Evolutionary conservation across 2,329 filamentous ascomycete species (phyloP), one percentile per base, ranked within the genome.

Genomic region (Aureobasidium mangrovei): DNA sequence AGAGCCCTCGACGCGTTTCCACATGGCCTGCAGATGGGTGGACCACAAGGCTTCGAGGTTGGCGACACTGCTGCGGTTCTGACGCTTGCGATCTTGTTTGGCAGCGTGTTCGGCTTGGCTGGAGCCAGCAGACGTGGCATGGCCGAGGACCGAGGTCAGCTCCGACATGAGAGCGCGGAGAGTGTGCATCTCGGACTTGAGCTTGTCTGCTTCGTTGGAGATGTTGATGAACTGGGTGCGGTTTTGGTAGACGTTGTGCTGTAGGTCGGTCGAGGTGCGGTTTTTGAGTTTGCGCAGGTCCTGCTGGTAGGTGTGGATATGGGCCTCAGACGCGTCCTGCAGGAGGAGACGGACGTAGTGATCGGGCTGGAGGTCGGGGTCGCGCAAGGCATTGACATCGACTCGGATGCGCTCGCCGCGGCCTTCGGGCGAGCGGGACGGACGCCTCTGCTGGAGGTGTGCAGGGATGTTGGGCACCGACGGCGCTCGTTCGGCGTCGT

Each of bases 161-260:
- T 98, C 93, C 2, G 89, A 84, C 85, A 98, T 96, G 51, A 97
- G 78, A 60, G 88, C 88, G 42, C 88, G 83, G 32, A 98, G 79
- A 5, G 88, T 88, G 51, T 88, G 82, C 93, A 98, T 97, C 69
- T 98, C 93, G 54, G 83, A 82, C 72, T 97, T 97, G 56, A 98
- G 81, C 73, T 95, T 96, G 71, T 98, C 93, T 2, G 94, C 93
- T 73, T 98, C 93, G 71, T 97, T 96, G 68, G 91, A 96, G 70
- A 98, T 97, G 71, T 95, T 95, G 76, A 98, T 97, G 67, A 98
- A 98, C 65, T 97, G 93, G 0, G 89, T 95, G 46, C 93, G 84
- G 70, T 98, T 98, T 69, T 96, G 91, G 71, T 95, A 91, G 48
- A 98, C 86, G 70, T 91, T 97, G 66, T 94, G 88, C 70, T 97